Percentiles rank a stretch among this genome's conserved stretches.
Evolutionary conservation across 257 asterid genomes (phyloP).

Genomic region (Scutellaria minor): DNA sequence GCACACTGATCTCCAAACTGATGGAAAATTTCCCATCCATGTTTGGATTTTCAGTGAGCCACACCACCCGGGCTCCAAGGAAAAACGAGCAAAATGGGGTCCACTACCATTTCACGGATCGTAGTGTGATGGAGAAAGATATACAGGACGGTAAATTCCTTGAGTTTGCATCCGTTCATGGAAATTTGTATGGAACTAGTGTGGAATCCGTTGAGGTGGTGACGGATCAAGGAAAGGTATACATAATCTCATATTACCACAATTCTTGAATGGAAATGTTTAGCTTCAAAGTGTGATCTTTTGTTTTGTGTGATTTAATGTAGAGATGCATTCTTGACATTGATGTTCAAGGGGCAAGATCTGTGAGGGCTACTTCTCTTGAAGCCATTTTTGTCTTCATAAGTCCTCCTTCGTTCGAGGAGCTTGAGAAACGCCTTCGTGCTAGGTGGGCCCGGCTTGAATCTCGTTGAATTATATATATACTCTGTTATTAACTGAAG

Average conservation of each 20-base stretch:
- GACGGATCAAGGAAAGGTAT: slow-evolving; percentile 91
- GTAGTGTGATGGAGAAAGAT: slow-evolving; percentile 70
- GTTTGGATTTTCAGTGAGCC: slow-evolving; percentile 98
- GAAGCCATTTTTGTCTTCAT: slow-evolving; percentile 95
- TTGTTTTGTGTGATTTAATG: slow-evolving; percentile 46
- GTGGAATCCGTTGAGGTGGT: slow-evolving; percentile 92
- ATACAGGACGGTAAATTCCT: slow-evolving; percentile 77
- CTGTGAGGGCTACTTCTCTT: slow-evolving; percentile 87
- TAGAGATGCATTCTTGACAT: slow-evolving; percentile 99
- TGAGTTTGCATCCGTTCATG: slow-evolving; percentile 93
- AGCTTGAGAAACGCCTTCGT: slow-evolving; percentile 98
- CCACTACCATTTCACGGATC: slow-evolving; percentile 86
- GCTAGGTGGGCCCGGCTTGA: slow-evolving; percentile 69
- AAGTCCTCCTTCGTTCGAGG: slow-evolving; percentile 89
- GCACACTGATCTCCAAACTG: slow-evolving; percentile 78
- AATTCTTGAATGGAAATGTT: no score
- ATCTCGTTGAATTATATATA: slow-evolving; percentile 16
- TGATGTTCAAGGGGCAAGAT: slow-evolving; percentile 99
- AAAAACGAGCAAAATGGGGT: slow-evolving; percentile 77
- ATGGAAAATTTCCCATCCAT: slow-evolving; percentile 83
- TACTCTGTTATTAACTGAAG: slow-evolving; percentile 24
- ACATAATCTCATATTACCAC: no score
- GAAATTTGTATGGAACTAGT: slow-evolving; percentile 93
- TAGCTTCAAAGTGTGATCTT: no score
- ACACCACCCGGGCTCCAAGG: slow-evolving; percentile 92